Percentiles rank a stretch among this genome's conserved stretches.
Conservation (phyloP, 2,329 filamentous ascomycete genomes). For the Bipolaris sorokiniana region DNA sequence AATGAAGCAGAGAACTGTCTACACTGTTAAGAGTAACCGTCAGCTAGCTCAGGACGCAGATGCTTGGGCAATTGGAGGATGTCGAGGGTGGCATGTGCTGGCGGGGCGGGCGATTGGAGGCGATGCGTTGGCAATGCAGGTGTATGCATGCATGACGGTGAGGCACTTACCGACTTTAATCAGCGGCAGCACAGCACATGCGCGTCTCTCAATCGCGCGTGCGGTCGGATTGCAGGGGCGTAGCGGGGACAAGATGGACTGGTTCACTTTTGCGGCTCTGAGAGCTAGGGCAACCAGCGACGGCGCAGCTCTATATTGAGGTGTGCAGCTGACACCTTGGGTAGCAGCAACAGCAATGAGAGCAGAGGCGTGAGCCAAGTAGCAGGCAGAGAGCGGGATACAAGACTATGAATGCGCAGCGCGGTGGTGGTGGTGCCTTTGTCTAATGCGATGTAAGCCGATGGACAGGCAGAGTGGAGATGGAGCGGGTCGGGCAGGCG, state of each 20-base stretch:
- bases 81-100: conserved; percentile 48
- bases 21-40: conserved; percentile 42
- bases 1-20: conserved; percentile 37
- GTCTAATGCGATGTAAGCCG: conserved; percentile 23
- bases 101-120: conserved; percentile 49
- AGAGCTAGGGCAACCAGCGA: conserved; percentile 26
- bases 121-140: conserved; percentile 54
- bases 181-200: conserved; percentile 36
- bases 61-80: conserved; percentile 48
- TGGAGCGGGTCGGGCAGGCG: neutral
- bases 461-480: conserved; percentile 33
- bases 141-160: conserved; percentile 49
- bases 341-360: conserved; percentile 12
- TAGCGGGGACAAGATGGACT: conserved; percentile 30
- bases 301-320: conserved; percentile 32
- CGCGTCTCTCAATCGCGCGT: conserved; percentile 43
- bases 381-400: conserved; percentile 31
- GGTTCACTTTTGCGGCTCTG: conserved; percentile 25
- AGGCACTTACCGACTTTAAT: conserved; percentile 48
- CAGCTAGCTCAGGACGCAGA: conserved; percentile 42
- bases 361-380: conserved; percentile 17
- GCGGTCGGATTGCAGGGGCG: conserved; percentile 31
- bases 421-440: conserved; percentile 22
- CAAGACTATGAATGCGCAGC: conserved; percentile 30
- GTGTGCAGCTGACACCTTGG: conserved; percentile 37